A percentile compares a stretch with the other conserved stretches of the same genome.
phyloP scores from a whole-genome alignment of 1,139 yeast genomes.

The Hyphopichia burtonii region DNA sequence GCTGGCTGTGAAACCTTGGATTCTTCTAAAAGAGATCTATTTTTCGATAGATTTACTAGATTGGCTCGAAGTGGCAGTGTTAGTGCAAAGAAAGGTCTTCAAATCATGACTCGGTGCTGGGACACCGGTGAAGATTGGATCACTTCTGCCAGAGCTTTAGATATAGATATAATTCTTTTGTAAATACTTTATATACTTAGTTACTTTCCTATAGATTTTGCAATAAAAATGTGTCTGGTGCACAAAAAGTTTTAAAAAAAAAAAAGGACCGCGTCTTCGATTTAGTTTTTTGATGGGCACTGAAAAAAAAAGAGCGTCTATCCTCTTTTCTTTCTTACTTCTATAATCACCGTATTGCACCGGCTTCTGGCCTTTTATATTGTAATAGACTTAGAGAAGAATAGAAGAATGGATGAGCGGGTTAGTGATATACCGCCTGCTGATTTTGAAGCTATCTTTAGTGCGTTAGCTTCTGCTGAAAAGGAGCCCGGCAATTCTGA shows the following conservation, averaged over 20 bases:
- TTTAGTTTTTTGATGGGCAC: neutral
- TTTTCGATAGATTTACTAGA: slow-evolving; percentile 33
- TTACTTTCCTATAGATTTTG: too few relatives aligned
- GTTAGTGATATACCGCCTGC: neutral
- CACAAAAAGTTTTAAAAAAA: neutral
- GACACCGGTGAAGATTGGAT: slow-evolving; percentile 56
- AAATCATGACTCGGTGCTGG: slow-evolving; percentile 59
- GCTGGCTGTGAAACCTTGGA: slow-evolving; percentile 60
- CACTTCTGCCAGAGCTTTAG: slow-evolving; percentile 43
- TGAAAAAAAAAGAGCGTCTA: neutral
- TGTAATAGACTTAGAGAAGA: neutral
- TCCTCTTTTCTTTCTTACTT: neutral
- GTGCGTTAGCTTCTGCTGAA: slow-evolving; percentile 7
- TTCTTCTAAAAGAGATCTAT: slow-evolving; percentile 29
- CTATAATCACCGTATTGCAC: too few relatives aligned
- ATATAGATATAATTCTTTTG: slow-evolving; percentile 37
- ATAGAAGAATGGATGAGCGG: neutral
- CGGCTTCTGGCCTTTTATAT: neutral
- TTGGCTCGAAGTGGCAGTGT: slow-evolving; percentile 47
- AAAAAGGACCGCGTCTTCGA: neutral
- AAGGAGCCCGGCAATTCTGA: slow-evolving; percentile 23
- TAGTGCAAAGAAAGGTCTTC: slow-evolving; percentile 48
- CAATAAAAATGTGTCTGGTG: neutral
- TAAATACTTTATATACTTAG: too few relatives aligned
- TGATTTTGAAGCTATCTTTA: neutral